phyloP scores from a whole-genome alignment of 176 grass and related monocot genomes.

The Sorghum bicolor region Sorghum_bicolor_NCBIv3 NC_012878.2:12686501-12687000 shows the following conservation, averaged over 20 bases:
- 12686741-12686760: not conserved
- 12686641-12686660: conserved; percentile 5
- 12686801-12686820: not conserved
- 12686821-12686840: not conserved
- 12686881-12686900: too few relatives aligned
- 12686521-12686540: conserved; percentile 47
- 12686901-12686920: too few relatives aligned
- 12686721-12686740: not conserved
- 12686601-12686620: conserved; percentile 3
- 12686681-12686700: not conserved
- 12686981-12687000: too few relatives aligned
- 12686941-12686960: too few relatives aligned
- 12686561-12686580: not conserved
- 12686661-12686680: not conserved
- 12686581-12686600: not conserved
- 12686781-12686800: not conserved
- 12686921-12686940: too few relatives aligned
- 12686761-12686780: not conserved
- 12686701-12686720: not conserved
- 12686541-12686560: conserved; percentile 46
- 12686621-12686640: not conserved
- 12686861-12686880: too few relatives aligned
- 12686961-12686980: too few relatives aligned
- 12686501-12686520: not conserved
- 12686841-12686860: not conserved